Percentiles rank a stretch among this genome's conserved stretches.
Conservation (phyloP, 1,139 yeast species). For the Arxiozyma telluris region DNA sequence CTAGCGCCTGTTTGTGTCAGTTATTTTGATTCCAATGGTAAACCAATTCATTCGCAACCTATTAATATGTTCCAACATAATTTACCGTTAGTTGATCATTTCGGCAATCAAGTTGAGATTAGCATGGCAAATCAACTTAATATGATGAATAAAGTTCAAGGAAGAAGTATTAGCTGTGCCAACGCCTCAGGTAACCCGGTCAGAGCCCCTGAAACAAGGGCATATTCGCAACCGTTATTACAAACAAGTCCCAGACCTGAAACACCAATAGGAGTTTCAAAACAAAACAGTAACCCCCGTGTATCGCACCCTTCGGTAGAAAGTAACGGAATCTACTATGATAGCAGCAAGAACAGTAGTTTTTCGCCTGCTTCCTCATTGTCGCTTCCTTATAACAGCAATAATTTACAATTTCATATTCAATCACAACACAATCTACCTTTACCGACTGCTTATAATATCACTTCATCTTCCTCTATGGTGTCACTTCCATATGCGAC, state of each 20-base stretch:
- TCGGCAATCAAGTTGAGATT: neutral
- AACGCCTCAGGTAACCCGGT: neutral
- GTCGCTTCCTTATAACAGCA: neutral
- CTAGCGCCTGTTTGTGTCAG: constrained; percentile 16
- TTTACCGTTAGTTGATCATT: neutral
- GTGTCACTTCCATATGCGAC: neutral
- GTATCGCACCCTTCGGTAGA: neutral
- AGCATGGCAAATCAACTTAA: neutral
- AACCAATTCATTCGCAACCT: neutral
- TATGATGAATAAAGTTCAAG: neutral
- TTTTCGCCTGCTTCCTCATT: neutral
- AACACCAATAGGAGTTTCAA: neutral
- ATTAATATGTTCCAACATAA: neutral
- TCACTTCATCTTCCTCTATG: neutral
- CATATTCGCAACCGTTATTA: constrained; percentile 3
- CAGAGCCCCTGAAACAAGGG: neutral
- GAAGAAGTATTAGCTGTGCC: constrained; percentile 2
- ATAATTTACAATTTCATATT: neutral
- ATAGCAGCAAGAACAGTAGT: neutral
- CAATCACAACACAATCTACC: constrained; percentile 1
- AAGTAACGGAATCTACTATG: neutral
- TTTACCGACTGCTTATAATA: neutral
- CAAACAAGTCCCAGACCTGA: neutral
- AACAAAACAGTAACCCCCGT: neutral
- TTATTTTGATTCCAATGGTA: constrained; percentile 6